phyloP scores from a whole-genome alignment of 2,329 filamentous ascomycete genomes.

The Fusarium xyrophilum region DNA sequence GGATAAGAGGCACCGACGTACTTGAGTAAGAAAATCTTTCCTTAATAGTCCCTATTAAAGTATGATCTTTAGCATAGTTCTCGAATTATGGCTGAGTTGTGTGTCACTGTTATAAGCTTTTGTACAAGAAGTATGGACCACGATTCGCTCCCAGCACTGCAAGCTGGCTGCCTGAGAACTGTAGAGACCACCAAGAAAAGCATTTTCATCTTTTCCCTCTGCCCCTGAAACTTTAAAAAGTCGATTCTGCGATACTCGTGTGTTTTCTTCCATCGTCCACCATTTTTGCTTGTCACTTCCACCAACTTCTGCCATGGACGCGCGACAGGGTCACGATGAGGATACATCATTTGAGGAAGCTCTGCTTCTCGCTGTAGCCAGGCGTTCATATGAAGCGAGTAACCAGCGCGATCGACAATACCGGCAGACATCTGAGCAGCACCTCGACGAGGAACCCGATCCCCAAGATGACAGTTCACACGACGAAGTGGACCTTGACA shows the following conservation, averaged over 20 bases:
- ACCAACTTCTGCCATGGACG: not conserved
- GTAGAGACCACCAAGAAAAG: too few species aligned
- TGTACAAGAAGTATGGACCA: not conserved
- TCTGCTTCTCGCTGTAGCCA: not conserved
- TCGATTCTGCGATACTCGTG: not conserved
- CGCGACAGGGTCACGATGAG: not conserved
- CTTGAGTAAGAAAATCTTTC: fast-evolving
- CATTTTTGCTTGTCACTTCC: too few species aligned
- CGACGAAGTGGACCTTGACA: not conserved
- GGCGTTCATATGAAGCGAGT: not conserved
- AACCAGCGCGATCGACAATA: not conserved
- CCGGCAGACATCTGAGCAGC: not conserved
- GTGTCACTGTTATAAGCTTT: not conserved
- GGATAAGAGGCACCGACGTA: not conserved
- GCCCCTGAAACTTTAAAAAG: not conserved
- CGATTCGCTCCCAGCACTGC: not conserved
- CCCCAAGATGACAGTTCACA: not conserved
- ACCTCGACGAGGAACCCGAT: not conserved
- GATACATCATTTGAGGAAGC: not conserved
- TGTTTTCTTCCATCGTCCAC: not conserved
- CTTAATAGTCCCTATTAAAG: not conserved
- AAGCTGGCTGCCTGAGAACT: not conserved
- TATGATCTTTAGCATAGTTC: not conserved
- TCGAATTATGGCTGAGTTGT: not conserved
- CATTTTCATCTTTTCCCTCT: too few species aligned